Evolutionary conservation across 139 green algal species (phyloP), one percentile per base, ranked within the genome.

Genomic region (Astrephomene gubernaculifera): DNA sequence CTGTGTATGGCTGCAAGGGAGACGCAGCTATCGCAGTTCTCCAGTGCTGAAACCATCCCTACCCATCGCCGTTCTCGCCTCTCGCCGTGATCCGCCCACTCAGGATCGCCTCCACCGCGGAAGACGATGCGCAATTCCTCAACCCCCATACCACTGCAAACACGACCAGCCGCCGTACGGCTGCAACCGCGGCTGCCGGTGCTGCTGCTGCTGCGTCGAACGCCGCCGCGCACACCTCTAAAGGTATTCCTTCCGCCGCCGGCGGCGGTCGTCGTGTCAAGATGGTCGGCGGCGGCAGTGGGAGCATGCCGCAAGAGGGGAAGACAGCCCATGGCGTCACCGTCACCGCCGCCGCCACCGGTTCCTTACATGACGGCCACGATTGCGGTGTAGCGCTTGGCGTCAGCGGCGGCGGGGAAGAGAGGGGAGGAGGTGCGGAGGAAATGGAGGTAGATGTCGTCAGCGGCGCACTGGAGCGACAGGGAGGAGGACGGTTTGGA

Each of bases 101-200:
- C 72, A 80, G 72, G 7, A 67, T 80, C 33, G 52, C 17, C 24
- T 24, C 52, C 24, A 69, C 52, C 5, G 35, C 52, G 1, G 49
- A 81, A 29, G 73, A 81, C 5, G 73, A 81, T 22, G 73, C 68
- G 52, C 35, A 53, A 1, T 81, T 81, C 73, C 49, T 81, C n/a
- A 43, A 31, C 31, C 31, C 25, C 63, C 8, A 14, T 10, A 38
- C 63, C 31, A 31, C 31, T 5, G 63, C 31, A 19, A 31, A n/a
- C 4, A 31, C 63, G 31, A 44, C 31, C 63, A 24, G 31, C 63
- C 2, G 25, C 36, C 9, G 6, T 17, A 7, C 12, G 35, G 19
- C n/a, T 19, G 35, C 35, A 17, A 35, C 17, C 65, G 17, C 35
- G 1, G 33, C 33, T 33, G 64, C 8, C 36, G 65, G 19, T 35